phyloP scores from a whole-genome alignment of 1,284 basidiomycete species.

The Athelia sp. region DNA sequence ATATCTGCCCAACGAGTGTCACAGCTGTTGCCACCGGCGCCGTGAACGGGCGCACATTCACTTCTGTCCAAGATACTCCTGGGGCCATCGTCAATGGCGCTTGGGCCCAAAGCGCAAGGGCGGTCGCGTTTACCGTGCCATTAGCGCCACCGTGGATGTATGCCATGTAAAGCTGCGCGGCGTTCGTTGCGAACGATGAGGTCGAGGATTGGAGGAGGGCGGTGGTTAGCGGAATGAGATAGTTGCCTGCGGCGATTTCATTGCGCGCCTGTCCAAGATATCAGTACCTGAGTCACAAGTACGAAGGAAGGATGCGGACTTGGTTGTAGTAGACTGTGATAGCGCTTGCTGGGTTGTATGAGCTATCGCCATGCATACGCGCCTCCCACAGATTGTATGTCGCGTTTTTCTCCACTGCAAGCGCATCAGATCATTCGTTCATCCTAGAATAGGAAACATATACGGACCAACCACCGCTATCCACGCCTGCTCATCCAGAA shows the following conservation, averaged over 20 bases:
- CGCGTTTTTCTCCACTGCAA: slow-evolving; percentile 25
- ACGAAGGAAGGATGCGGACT: slow-evolving; percentile 10
- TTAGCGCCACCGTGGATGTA: slow-evolving; percentile 14
- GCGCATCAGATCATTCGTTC: neutral
- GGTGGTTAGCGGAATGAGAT: slow-evolving; percentile 22
- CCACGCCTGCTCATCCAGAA: slow-evolving; percentile 28
- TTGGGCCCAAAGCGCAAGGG: slow-evolving; percentile 30
- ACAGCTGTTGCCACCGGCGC: slow-evolving; percentile 46
- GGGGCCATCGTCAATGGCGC: slow-evolving; percentile 43
- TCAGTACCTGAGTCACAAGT: neutral
- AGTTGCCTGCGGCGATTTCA: slow-evolving; percentile 26
- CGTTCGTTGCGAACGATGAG: slow-evolving; percentile 19
- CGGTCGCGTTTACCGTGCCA: slow-evolving; percentile 31
- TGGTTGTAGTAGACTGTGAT: slow-evolving; percentile 31
- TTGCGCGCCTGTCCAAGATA: slow-evolving; percentile 20
- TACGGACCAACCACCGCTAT: slow-evolving; percentile 29
- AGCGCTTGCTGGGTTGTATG: slow-evolving; percentile 24
- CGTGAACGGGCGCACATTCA: slow-evolving; percentile 44
- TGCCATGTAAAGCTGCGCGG: slow-evolving; percentile 24
- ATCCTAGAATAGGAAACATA: too few species aligned
- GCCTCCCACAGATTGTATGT: slow-evolving; percentile 20
- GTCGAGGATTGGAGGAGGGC: slow-evolving; percentile 18
- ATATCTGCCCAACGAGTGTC: slow-evolving; percentile 46
- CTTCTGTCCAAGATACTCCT: slow-evolving; percentile 28
- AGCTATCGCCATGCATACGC: slow-evolving; percentile 23